Base-by-base conservation (phyloP, 202 grass and related monocot species). In the Carex arenaria region DNA sequence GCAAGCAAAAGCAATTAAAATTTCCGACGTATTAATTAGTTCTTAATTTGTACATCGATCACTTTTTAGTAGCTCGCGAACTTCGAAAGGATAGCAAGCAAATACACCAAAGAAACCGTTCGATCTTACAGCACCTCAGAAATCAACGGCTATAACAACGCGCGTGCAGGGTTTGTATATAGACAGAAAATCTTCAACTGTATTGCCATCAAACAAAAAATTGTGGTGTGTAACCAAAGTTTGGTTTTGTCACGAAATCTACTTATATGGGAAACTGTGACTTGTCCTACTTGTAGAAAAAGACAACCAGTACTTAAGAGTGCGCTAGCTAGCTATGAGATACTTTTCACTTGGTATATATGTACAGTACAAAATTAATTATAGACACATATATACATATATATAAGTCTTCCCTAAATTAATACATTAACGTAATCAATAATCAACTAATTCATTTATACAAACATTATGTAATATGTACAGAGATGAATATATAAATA, bases 401-500 rank as follows among this genome's bases (percentile, higher is more conserved):
- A 45, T 3, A 11, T 23, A 12, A 12, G 11, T 47, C 11, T 72
- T 22, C 40, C 7, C n/a, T 71, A 10, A 74, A 38, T 38, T 38
- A 38, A 32, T 6, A 77, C 73, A 57, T 26, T n/a, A n/a, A 78
- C 53, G 15, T 59, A 78, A 59, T 38, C 28, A 78, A 78, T 38
- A 78, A 78, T 38, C 73, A 78, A 78, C 53, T 78, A 59, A 31
- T 77, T 14, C 26, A 34, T 57, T 11, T 77, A 51, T 78, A 57
- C 73, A 78, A 38, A 59, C 19, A 30, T 57, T 7, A 78, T 57
- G 26, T 31, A 30, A 59, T 78, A 78, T 78, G 53, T 60, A 59
- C 73, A 78, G 15, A 57, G 53, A 59, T 38, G 73, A 78, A 76
- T 55, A 56, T 32, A 54, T 32, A 54, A 15, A 55, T 78, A 59